Evolutionary conservation across 2,329 filamentous ascomycete species (phyloP).

Genomic region (Laburnicola sp.): DNA sequence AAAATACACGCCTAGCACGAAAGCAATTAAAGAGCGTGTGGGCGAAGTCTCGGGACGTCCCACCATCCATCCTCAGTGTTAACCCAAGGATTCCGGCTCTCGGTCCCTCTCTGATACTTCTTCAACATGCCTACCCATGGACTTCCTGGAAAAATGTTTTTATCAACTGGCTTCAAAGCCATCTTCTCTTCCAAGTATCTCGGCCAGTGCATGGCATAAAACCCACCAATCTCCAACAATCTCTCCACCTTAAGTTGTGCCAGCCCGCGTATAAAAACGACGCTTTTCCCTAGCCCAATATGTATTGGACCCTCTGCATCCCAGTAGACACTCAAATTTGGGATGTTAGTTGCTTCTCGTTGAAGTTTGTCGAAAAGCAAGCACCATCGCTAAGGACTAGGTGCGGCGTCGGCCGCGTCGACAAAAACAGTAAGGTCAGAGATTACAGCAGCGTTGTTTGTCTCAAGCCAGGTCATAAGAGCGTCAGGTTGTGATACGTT

Average conservation of each 20-base stretch:
- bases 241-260: constrained; percentile 16
- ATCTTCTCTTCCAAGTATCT: constrained; percentile 19
- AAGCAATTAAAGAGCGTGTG: background rate
- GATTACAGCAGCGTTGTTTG: constrained; percentile 19
- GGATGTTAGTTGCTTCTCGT: constrained; percentile 15
- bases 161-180: constrained; percentile 16
- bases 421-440: constrained; percentile 14
- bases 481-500: constrained; percentile 15
- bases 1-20: constrained; percentile 3
- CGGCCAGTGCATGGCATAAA: constrained; percentile 16
- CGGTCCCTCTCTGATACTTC: constrained; percentile 18
- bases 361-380: constrained; percentile 16
- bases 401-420: constrained; percentile 11
- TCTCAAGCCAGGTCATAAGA: constrained; percentile 17
- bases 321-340: constrained; percentile 18
- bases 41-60: constrained; percentile 4
- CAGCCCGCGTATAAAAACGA: constrained; percentile 16
- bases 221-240: constrained; percentile 17
- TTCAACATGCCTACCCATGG: constrained; percentile 8
- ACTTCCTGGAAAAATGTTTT: constrained; percentile 15
- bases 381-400: constrained; percentile 17
- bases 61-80: constrained; percentile 13
- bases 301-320: constrained; percentile 14
- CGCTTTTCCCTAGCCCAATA: constrained; percentile 14
- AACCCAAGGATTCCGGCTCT: constrained; percentile 15